These are phyloP conservation scores for Wickerhamomyces sp. DNA, from an alignment of 1,139 yeast species.

Conservation along the genomic window DNA sequence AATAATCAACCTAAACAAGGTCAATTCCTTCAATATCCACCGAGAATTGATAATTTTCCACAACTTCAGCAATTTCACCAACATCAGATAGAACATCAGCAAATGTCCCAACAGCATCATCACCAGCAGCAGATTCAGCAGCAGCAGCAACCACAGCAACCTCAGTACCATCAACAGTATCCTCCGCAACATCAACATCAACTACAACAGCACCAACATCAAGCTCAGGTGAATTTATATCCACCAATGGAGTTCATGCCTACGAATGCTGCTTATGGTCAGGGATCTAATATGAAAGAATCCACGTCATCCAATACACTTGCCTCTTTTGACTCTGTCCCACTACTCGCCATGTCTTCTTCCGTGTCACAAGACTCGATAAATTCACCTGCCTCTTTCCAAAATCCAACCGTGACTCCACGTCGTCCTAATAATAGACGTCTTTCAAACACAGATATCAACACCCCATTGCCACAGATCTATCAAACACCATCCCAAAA, in stretches of 20 bases:
- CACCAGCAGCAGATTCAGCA: slow-evolving; percentile 6
- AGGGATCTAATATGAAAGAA: slow-evolving; percentile 8
- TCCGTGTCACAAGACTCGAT: slow-evolving; percentile 20
- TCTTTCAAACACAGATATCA: slow-evolving; percentile 9
- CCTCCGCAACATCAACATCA: slow-evolving; percentile 2
- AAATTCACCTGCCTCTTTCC: slow-evolving; percentile 15
- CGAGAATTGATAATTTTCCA: slow-evolving; percentile 5
- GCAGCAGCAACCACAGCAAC: slow-evolving; percentile 8
- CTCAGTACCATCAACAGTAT: slow-evolving; percentile 1
- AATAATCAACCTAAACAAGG: slow-evolving; percentile 4
- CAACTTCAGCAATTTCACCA: no score
- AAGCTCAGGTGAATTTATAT: slow-evolving; percentile 10
- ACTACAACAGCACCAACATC: slow-evolving; percentile 3
- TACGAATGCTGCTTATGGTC: slow-evolving; percentile 5
- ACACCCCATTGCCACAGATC: slow-evolving; percentile 20
- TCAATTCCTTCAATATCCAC: slow-evolving; percentile 12
- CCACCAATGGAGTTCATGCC: slow-evolving; percentile 18
- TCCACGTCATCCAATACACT: slow-evolving; percentile 29
- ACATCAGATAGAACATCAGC: no score
- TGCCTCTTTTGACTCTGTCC: slow-evolving; percentile 40
- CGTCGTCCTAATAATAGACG: slow-evolving; percentile 15
- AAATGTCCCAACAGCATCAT: slow-evolving; percentile 3
- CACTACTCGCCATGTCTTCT: slow-evolving; percentile 23
- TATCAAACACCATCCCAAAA: slow-evolving; percentile 21
- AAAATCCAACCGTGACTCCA: slow-evolving; percentile 14